phyloP scores from a whole-genome alignment of 352 stramenopile species.

The Globisporangium parvum region DNA sequence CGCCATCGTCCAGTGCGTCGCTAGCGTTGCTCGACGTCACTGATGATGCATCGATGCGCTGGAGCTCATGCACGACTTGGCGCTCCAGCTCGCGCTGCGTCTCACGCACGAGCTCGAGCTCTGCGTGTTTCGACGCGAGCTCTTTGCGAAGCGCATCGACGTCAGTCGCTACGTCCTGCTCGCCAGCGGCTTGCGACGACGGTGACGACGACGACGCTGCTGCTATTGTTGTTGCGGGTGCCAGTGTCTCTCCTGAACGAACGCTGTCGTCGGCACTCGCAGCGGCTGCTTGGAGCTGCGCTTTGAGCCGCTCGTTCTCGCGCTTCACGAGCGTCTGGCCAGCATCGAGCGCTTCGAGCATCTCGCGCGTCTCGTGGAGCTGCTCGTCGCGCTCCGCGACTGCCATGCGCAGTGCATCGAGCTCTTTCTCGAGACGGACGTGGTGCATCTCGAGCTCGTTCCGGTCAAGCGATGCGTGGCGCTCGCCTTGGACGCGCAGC shows the following conservation, averaged over 20 bases:
- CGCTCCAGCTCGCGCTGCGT: constrained; percentile 5
- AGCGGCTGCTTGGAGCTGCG: constrained; percentile 14
- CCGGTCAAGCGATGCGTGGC: constrained; percentile 21
- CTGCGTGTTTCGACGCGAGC: constrained; percentile 7
- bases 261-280: too few species aligned
- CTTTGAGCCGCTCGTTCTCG: constrained; percentile 29
- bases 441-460: constrained; percentile 26
- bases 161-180: constrained; percentile 3
- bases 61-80: not conserved
- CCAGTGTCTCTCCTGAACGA: too few species aligned
- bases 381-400: constrained; percentile 21
- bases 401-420: constrained; percentile 16
- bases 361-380: constrained; percentile 27
- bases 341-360: constrained; percentile 29
- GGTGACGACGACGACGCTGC: too few species aligned
- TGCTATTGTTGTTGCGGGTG: too few species aligned
- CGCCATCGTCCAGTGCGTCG: too few species aligned
- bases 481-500: constrained; percentile 19
- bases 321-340: constrained; percentile 25
- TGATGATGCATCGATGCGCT: not conserved
- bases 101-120: constrained; percentile 3
- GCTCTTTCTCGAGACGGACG: constrained; percentile 8
- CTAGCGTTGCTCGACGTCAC: too few species aligned
- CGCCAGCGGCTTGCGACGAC: not conserved
- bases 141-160: constrained; percentile 9